A percentile compares a stretch with the other conserved stretches of the same genome.
These are phyloP conservation scores for Candolleomyces aberdarensis DNA, from an alignment of 768 basidiomycete genomes.

Conservation along the genomic window DNA sequence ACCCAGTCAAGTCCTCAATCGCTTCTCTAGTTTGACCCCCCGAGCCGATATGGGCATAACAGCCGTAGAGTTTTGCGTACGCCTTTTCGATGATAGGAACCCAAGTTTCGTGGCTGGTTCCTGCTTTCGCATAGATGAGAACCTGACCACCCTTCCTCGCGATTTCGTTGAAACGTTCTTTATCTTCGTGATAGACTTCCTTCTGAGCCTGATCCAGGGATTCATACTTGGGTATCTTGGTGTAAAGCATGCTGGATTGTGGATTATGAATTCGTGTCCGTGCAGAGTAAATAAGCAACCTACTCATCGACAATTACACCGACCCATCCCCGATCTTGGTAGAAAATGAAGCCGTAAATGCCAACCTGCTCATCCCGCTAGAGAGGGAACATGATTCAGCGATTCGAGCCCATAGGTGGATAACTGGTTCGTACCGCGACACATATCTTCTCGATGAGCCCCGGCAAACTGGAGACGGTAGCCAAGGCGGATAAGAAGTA, in stretches of 20 bases:
- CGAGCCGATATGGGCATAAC: conserved; percentile 27
- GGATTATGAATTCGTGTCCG: too few relatives aligned
- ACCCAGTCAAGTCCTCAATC: conserved; percentile 55
- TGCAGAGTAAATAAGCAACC: conserved; percentile 10
- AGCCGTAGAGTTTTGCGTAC: conserved; percentile 49
- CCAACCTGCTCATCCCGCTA: conserved; percentile 42
- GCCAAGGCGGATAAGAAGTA: conserved; percentile 54
- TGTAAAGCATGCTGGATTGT: conserved; percentile 36
- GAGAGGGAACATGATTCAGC: not conserved
- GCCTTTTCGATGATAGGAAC: conserved; percentile 50
- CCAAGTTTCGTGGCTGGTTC: conserved; percentile 41
- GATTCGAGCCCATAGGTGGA: not conserved
- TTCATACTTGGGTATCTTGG: conserved; percentile 41
- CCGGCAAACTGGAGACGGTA: conserved; percentile 37
- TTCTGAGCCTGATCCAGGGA: conserved; percentile 30
- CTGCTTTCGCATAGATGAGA: conserved; percentile 38
- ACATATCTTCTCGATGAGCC: conserved; percentile 47
- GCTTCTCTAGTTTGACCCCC: conserved; percentile 39
- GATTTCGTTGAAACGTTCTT: conserved; percentile 32
- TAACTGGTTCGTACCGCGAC: conserved; percentile 28
- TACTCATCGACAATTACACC: conserved; percentile 48
- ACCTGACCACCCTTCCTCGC: conserved; percentile 36
- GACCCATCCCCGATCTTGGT: conserved; percentile 39
- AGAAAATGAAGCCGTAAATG: conserved; percentile 51
- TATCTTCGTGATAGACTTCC: conserved; percentile 41